Evolutionary conservation across 1,284 basidiomycete genomes (phyloP).

Genomic region (Malassezia arunalokei): DNA sequence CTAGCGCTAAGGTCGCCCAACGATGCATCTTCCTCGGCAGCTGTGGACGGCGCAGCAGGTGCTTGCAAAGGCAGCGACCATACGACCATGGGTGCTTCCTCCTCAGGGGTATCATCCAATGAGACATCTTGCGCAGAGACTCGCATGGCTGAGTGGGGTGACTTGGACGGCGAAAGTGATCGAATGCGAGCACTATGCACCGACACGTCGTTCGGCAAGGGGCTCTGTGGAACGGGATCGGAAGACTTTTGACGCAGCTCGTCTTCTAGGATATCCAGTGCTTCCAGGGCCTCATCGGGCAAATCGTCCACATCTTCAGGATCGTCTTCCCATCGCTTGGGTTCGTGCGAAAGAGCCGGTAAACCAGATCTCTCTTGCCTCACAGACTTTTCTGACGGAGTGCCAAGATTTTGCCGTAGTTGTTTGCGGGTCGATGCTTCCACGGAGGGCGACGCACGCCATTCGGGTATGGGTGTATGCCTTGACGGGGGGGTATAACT

Average conservation of each 20-base stretch:
- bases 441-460: neutral
- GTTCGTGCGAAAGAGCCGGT: too few relatives aligned
- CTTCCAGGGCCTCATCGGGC: too few relatives aligned
- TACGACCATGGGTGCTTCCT: neutral
- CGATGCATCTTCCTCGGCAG: neutral
- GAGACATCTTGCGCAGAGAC: too few relatives aligned
- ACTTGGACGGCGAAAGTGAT: neutral
- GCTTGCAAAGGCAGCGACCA: neutral
- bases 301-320: too few relatives aligned
- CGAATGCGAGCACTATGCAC: too few relatives aligned
- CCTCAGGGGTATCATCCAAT: too few relatives aligned
- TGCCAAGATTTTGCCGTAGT: neutral
- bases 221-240: neutral
- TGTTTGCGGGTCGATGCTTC: neutral
- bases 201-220: too few relatives aligned
- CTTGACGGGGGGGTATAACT: neutral
- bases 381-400: too few relatives aligned
- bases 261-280: neutral
- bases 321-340: too few relatives aligned
- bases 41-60: neutral
- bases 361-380: too few relatives aligned
- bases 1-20: conserved; percentile 8
- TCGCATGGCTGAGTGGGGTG: neutral
- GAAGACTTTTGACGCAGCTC: neutral
- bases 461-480: neutral